Conservation (phyloP, 345 rosid genomes). For the Camelina neglecta region DNA sequence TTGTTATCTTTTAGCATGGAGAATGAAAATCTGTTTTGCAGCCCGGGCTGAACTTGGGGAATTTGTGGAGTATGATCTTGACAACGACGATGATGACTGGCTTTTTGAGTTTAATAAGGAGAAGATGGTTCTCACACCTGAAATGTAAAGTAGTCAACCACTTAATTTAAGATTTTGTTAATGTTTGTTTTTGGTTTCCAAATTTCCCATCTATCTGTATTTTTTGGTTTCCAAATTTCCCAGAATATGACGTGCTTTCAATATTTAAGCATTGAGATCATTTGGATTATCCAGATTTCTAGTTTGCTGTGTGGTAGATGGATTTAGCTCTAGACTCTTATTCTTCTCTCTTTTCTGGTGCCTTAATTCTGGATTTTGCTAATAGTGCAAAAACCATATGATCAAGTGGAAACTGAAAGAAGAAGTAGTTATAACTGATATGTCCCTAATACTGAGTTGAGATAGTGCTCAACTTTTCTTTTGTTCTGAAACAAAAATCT, state of each 20-base stretch:
- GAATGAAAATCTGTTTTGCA: conserved; percentile 63
- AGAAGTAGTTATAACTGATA: conserved; percentile 15
- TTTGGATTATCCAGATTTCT: conserved; percentile 2
- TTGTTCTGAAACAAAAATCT: conserved; percentile 2
- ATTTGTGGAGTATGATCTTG: conserved; percentile 95
- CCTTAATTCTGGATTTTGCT: neutral
- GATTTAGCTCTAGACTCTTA: conserved; percentile 10
- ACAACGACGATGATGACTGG: conserved; percentile 99
- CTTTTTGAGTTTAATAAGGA: conserved; percentile 67
- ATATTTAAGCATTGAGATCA: neutral
- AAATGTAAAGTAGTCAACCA: conserved; percentile 52
- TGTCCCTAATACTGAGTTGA: neutral
- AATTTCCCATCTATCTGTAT: neutral
- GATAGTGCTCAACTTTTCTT: conserved; percentile 20
- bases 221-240: too few relatives aligned
- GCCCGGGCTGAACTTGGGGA: conserved; percentile 98
- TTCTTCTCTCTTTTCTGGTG: neutral
- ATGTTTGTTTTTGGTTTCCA: neutral
- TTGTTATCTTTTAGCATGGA: conserved; percentile 42
- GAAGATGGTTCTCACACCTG: conserved; percentile 56
- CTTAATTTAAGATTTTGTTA: neutral
- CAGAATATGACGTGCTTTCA: neutral
- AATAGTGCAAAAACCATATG: conserved; percentile 8
- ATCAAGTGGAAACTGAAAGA: conserved; percentile 7
- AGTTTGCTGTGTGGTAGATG: neutral